These are phyloP conservation scores for Picea glauca DNA, from an alignment of 75 land plant genomes.

Conservation along the genomic window DNA sequence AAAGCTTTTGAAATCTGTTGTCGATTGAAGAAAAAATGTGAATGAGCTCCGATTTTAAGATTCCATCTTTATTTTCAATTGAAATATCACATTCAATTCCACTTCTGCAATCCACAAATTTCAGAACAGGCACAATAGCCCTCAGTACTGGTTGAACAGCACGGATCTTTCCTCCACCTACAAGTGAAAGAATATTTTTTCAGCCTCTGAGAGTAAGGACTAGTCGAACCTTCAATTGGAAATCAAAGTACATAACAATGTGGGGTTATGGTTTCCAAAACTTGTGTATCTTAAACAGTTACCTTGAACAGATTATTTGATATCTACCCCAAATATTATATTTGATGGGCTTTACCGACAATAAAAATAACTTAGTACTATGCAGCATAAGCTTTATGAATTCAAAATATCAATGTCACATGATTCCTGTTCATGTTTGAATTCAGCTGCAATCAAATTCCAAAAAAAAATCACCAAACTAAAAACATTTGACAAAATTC, in stretches of 20 bases:
- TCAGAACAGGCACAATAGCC: conserved; percentile 77
- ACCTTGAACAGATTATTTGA: not conserved
- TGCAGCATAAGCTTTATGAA: not conserved
- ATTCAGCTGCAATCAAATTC: too few species aligned
- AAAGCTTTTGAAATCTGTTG: conserved; percentile 63
- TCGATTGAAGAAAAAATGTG: conserved; percentile 56
- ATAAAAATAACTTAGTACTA: not conserved
- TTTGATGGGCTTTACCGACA: not conserved
- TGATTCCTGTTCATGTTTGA: too few species aligned
- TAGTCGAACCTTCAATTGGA: not conserved
- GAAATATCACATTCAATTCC: conserved; percentile 83
- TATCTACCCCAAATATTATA: not conserved
- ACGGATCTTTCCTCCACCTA: conserved; percentile 31
- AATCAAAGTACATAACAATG: not conserved
- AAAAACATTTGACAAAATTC: too few species aligned
- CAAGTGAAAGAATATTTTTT: not conserved
- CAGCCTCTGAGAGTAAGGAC: not conserved
- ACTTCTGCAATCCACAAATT: conserved; percentile 52
- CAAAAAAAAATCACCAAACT: too few species aligned
- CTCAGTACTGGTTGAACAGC: conserved; percentile 38
- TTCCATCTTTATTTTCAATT: conserved; percentile 76
- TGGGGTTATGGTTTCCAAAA: not conserved
- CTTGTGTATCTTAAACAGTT: not conserved
- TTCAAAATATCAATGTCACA: not conserved
- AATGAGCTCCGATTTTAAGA: conserved; percentile 53